A percentile compares a stretch with the other conserved stretches of the same genome.
Conservation (phyloP, 129 eudicot genomes). For the Pittosporum tobira region DNA sequence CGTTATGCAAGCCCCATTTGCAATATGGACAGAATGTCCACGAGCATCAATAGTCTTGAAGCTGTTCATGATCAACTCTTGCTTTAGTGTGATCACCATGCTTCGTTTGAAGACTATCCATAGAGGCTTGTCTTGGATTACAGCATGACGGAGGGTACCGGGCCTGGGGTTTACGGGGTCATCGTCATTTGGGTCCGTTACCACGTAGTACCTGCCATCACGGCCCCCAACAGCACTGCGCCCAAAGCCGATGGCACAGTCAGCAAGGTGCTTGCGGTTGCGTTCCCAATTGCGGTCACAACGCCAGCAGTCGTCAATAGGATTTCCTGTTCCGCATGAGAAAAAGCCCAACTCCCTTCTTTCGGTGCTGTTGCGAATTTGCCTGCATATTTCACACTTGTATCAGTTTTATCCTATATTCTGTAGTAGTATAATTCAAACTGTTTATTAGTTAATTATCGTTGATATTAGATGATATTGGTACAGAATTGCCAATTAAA, state of each 20-base stretch:
- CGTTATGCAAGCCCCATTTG: conserved; percentile 32
- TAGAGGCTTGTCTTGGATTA: conserved; percentile 69
- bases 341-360: conserved; percentile 76
- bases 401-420: too few relatives aligned
- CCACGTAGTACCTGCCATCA: conserved; percentile 70
- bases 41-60: conserved; percentile 35
- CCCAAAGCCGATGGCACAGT: conserved; percentile 85
- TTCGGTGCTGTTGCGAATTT: conserved; percentile 47
- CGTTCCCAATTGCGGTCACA: conserved; percentile 80
- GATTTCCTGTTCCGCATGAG: conserved; percentile 84
- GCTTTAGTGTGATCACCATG: conserved; percentile 74
- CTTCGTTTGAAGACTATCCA: conserved; percentile 83
- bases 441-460: neutral
- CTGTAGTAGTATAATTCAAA: neutral
- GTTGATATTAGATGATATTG: too few relatives aligned
- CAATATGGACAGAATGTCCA: conserved; percentile 29
- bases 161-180: conserved; percentile 79
- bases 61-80: conserved; percentile 49
- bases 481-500: too few relatives aligned
- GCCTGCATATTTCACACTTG: conserved; percentile 36
- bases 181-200: conserved; percentile 55
- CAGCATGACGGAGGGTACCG: conserved; percentile 76
- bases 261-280: conserved; percentile 60
- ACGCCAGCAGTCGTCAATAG: conserved; percentile 90
- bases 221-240: conserved; percentile 90